Conservation (phyloP, 306 rosid genomes). For the Prunus mongolica region DNA sequence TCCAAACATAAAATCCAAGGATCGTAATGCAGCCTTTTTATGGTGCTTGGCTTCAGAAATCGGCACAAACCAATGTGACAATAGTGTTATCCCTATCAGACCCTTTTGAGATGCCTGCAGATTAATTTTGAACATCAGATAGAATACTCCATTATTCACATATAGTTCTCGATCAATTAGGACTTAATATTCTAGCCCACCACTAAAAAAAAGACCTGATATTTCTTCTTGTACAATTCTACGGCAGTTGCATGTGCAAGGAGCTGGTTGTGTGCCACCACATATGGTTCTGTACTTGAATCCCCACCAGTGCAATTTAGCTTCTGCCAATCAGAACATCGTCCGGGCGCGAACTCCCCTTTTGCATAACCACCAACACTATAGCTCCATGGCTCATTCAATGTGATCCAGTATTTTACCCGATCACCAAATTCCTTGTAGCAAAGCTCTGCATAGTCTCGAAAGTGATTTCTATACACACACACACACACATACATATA, state of each 20-base stretch:
- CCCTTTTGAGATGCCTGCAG: constrained; percentile 59
- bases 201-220: constrained; percentile 38
- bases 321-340: constrained; percentile 55
- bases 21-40: constrained; percentile 38
- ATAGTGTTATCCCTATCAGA: constrained; percentile 51
- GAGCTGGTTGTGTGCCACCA: constrained; percentile 48
- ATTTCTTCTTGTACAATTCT: constrained; percentile 43
- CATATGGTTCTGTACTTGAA: constrained; percentile 63
- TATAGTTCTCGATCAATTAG: neutral
- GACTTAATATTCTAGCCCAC: neutral
- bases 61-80: constrained; percentile 47
- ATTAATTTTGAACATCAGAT: neutral
- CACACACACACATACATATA: neutral
- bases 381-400: constrained; percentile 54
- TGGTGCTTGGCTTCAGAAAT: constrained; percentile 19
- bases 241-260: constrained; percentile 68
- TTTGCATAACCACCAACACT: constrained; percentile 37
- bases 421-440: constrained; percentile 62
- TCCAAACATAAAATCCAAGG: constrained; percentile 62
- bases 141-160: too few relatives aligned
- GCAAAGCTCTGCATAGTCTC: constrained; percentile 59
- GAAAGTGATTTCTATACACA: constrained; percentile 34
- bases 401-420: constrained; percentile 66
- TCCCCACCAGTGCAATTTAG: constrained; percentile 63
- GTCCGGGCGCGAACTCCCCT: constrained; percentile 53